Evolutionary conservation across 495 filamentous ascomycete species (phyloP), one percentile per base, ranked within the genome.

Genomic region (Penicillium paxilli): DNA sequence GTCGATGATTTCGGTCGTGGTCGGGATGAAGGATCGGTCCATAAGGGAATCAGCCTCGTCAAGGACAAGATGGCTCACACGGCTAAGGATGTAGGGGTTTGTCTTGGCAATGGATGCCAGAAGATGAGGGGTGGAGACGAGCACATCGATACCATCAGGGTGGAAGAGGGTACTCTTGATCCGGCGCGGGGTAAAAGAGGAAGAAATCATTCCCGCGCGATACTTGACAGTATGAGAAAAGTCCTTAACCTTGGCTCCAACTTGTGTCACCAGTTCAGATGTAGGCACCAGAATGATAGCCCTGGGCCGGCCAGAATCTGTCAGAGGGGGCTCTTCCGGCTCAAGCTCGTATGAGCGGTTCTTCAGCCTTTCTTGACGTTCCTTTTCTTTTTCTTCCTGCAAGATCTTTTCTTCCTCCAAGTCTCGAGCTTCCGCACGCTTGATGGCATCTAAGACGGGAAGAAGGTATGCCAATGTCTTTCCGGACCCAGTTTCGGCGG

Each of bases 31-130:
- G 25, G 89, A 91, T 47, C 91, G 88, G 69, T 98, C 95, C 64
- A 98, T 82, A 11, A 98, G 83, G 11, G 91, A 96, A 71, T 98
- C 94, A 21, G 94, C 94, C 70, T 98, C 94, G 66, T 98, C 94
- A 47, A 95, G 79, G 48, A 98, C 80, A 16, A 98, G 82, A 69
- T 97, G 88, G 28, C 76, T 84, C 48, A 97, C 93, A 40, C 90
- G 87, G 23, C 87, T 90, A 26, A 98, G 83, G 54, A 98, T 81
- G 58, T 95, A 91, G 3, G 93, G 92, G 53, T 96, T 91, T 17
- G 80, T 83, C 58, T 94, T 79, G 8, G 91, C 91, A 60, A 98
- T 89, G 51, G 87, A 91, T 47, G 86, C 77, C 22, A 98, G 82
- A 8, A 98, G 82, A 65, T 96, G 92, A 1, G 94, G 94, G 0